Conservation (phyloP, 2,329 filamentous ascomycete genomes). For the Cordyceps farinosa region DNA sequence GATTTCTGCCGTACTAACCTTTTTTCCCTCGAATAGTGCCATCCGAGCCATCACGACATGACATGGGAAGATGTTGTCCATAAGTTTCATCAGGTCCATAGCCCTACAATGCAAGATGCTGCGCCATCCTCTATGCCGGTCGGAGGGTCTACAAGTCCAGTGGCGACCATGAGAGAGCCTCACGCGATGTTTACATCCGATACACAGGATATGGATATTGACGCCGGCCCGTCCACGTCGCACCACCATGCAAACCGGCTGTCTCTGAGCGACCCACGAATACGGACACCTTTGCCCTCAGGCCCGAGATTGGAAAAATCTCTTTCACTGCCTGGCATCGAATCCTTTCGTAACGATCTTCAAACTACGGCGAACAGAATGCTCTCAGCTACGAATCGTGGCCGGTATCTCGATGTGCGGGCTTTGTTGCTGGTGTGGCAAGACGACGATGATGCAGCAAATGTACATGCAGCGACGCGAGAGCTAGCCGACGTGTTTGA, state of each 20-base stretch:
- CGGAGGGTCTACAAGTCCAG: constrained; percentile 46
- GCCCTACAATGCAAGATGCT: constrained; percentile 49
- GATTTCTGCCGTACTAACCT: constrained; percentile 14
- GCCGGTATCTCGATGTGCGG: constrained; percentile 51
- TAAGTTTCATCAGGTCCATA: constrained; percentile 52
- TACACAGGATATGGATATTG: constrained; percentile 54
- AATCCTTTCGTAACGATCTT: constrained; percentile 50
- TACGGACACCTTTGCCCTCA: constrained; percentile 54
- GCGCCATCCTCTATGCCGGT: constrained; percentile 36
- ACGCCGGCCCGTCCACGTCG: constrained; percentile 34
- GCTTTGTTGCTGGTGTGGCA: constrained; percentile 56
- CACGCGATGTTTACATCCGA: constrained; percentile 42
- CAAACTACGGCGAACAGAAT: constrained; percentile 49
- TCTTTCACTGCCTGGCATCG: constrained; percentile 46
- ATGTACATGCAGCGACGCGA: constrained; percentile 39
- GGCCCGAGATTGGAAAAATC: constrained; percentile 53
- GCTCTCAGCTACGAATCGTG: constrained; percentile 47
- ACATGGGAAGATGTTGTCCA: constrained; percentile 56
- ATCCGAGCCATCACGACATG: constrained; percentile 58
- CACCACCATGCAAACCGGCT: constrained; percentile 37
- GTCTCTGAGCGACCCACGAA: constrained; percentile 45
- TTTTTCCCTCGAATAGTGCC: constrained; percentile 41
- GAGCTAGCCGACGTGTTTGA: constrained; percentile 50
- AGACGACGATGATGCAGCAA: constrained; percentile 46
- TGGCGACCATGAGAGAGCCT: constrained; percentile 35